Percentiles rank a stretch among this genome's conserved stretches.
These are phyloP conservation scores for Elsinoe perseae DNA, from an alignment of 2,329 filamentous ascomycete species.

Conservation along the genomic window DNA sequence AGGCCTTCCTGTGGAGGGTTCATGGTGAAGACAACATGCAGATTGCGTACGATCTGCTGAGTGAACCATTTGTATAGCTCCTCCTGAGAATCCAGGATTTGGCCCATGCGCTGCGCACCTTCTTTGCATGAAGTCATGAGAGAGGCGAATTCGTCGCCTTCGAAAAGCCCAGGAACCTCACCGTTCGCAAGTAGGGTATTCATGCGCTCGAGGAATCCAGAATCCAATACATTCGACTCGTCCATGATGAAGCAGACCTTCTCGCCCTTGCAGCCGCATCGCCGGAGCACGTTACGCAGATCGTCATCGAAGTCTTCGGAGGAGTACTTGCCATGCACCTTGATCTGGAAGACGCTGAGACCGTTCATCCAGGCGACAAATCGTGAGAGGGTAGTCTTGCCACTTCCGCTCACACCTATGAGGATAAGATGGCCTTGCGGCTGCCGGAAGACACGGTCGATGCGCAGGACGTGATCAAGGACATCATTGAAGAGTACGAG, in stretches of 20 bases:
- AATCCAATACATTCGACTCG: slow-evolving; percentile 96
- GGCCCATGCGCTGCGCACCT: slow-evolving; percentile 88
- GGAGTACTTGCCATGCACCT: slow-evolving; percentile 97
- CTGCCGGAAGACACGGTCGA: slow-evolving; percentile 96
- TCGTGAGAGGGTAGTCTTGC: slow-evolving; percentile 94
- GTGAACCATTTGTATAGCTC: slow-evolving; percentile 99
- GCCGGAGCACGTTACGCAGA: slow-evolving; percentile 81
- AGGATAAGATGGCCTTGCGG: slow-evolving; percentile 97
- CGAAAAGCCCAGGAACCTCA: slow-evolving; percentile 97
- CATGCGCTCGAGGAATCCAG: slow-evolving; percentile 97
- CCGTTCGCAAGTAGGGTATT: slow-evolving; percentile 97
- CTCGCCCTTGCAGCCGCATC: slow-evolving; percentile 94
- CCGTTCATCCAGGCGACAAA: slow-evolving; percentile 99
- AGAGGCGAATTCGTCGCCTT: slow-evolving; percentile 97
- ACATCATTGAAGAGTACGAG: slow-evolving; percentile 99
- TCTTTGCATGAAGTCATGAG: slow-evolving; percentile 99
- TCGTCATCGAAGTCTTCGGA: slow-evolving; percentile 98
- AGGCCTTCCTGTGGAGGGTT: slow-evolving; percentile 94
- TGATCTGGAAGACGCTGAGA: slow-evolving; percentile 98
- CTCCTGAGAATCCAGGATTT: slow-evolving; percentile 93
- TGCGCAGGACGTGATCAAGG: slow-evolving; percentile 92
- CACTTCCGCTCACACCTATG: slow-evolving; percentile 96
- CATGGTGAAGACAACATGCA: slow-evolving; percentile 99
- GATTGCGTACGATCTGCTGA: slow-evolving; percentile 95
- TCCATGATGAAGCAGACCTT: slow-evolving; percentile 99